These are phyloP conservation scores for Linderniella brevidens DNA, from an alignment of 257 asterid genomes.

Conservation along the genomic window DNA sequence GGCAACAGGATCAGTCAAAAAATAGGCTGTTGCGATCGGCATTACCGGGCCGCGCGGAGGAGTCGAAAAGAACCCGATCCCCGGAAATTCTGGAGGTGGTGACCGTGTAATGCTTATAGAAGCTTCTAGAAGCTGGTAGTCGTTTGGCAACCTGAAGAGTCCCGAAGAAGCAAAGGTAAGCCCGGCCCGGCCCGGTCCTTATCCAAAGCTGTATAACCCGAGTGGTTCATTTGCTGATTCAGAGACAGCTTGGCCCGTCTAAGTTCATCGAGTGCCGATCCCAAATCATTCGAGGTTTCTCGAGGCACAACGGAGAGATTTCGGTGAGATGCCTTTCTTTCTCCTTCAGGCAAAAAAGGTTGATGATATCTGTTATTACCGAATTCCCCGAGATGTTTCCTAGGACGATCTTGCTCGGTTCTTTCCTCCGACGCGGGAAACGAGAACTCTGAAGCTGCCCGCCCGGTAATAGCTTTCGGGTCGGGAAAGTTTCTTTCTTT, in stretches of 20 bases:
- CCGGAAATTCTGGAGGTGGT: no score
- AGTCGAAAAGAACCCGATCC: no score
- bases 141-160: slow-evolving; percentile 51
- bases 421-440: slow-evolving; percentile 19
- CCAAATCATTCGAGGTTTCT: slow-evolving; percentile 21
- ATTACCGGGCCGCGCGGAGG: no score
- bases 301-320: slow-evolving; percentile 37
- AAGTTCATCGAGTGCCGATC: slow-evolving; percentile 53
- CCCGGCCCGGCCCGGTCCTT: no score
- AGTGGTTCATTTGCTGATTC: slow-evolving; percentile 23
- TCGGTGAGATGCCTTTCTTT: slow-evolving; percentile 9
- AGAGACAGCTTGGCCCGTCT: slow-evolving; percentile 50
- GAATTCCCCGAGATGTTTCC: slow-evolving; percentile 7
- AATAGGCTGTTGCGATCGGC: no score
- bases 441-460: slow-evolving; percentile 20
- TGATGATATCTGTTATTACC: background rate
- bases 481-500: slow-evolving; percentile 22
- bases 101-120: no score
- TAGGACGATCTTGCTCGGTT: no score
- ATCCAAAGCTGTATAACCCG: slow-evolving; percentile 11
- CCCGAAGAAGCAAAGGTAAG: slow-evolving; percentile 35
- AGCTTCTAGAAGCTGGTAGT: no score
- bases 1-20: no score
- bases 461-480: background rate
- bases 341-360: background rate